phyloP scores from a whole-genome alignment of 208 protist genomes.

The Acanthamoeba triangularis region DNA sequence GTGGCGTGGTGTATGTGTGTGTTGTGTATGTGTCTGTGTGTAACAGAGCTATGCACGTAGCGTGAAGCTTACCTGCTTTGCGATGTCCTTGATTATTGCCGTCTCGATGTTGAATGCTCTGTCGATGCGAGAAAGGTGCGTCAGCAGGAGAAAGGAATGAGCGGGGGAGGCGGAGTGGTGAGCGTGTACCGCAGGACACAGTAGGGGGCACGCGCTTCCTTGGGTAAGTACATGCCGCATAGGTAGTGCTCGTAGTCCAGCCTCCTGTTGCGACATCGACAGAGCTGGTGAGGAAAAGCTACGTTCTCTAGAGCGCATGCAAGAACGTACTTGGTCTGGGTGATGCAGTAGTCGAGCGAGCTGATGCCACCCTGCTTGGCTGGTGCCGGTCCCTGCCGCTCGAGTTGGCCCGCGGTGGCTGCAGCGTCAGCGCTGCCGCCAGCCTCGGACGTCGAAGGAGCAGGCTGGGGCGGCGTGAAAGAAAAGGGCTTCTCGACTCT shows the following conservation, averaged over 20 bases:
- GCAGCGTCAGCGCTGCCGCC: not conserved
- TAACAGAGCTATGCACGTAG: not conserved
- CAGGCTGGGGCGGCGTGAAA: not conserved
- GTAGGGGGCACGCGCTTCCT: constrained; percentile 24
- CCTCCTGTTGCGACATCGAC: not conserved
- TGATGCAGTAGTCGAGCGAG: constrained; percentile 39
- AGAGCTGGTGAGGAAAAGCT: not conserved
- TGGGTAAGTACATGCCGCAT: constrained; percentile 70
- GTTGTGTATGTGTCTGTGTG: not conserved
- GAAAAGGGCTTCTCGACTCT: not conserved
- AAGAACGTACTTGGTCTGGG: constrained; percentile 4
- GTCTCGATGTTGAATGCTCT: constrained; percentile 75
- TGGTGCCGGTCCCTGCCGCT: constrained; percentile 5
- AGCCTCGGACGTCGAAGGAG: not conserved
- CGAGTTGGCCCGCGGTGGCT: not conserved
- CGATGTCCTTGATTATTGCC: constrained; percentile 52
- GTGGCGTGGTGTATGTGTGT: not conserved
- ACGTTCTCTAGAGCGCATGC: not conserved
- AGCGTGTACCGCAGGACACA: not conserved
- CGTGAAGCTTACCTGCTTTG: constrained; percentile 40
- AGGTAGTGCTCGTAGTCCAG: constrained; percentile 77
- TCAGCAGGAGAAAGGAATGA: not conserved
- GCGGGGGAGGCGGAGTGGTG: not conserved
- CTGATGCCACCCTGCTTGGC: constrained; percentile 26
- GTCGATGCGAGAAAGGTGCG: not conserved